Evolutionary conservation across 2,329 filamentous ascomycete genomes (phyloP).

Genomic region (Phaeosphaeriaceae sp.): DNA sequence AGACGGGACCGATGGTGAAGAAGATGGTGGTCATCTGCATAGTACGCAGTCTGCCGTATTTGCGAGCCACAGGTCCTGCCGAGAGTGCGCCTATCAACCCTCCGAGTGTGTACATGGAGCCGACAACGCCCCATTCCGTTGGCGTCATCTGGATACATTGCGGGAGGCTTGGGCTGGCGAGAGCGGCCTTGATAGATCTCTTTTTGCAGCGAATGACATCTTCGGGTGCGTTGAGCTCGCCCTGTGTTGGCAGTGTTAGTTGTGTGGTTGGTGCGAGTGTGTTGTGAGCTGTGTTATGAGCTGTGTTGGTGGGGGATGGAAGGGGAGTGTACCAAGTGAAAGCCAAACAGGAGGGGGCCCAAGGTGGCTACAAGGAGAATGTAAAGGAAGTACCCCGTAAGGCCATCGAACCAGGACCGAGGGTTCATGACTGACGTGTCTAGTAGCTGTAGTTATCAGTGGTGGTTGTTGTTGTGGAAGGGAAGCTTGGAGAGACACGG

Average conservation of each 20-base stretch:
- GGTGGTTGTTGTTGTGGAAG: no score
- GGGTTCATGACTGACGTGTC: conserved; percentile 8
- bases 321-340: conserved; percentile 73
- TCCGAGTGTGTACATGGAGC: conserved; percentile 89
- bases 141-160: conserved; percentile 90
- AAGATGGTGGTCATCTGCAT: conserved; percentile 80
- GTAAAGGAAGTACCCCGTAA: conserved; percentile 80
- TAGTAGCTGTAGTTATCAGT: neutral
- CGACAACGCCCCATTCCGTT: conserved; percentile 81
- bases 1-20: conserved; percentile 75
- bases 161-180: conserved; percentile 56
- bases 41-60: conserved; percentile 73
- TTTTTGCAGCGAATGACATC: conserved; percentile 88
- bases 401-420: conserved; percentile 50
- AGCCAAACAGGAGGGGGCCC: conserved; percentile 92
- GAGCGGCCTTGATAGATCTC: conserved; percentile 55
- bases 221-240: conserved; percentile 93
- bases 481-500: no score
- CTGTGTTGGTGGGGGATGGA: neutral
- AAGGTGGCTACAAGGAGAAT: conserved; percentile 78
- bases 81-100: conserved; percentile 83
- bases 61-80: conserved; percentile 79
- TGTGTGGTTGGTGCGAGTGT: neutral
- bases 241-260: conserved; percentile 58
- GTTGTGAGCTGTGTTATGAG: no score